phyloP scores from a whole-genome alignment of 2,329 filamentous ascomycete genomes.

The Ceratocystis harringtonii region DNA sequence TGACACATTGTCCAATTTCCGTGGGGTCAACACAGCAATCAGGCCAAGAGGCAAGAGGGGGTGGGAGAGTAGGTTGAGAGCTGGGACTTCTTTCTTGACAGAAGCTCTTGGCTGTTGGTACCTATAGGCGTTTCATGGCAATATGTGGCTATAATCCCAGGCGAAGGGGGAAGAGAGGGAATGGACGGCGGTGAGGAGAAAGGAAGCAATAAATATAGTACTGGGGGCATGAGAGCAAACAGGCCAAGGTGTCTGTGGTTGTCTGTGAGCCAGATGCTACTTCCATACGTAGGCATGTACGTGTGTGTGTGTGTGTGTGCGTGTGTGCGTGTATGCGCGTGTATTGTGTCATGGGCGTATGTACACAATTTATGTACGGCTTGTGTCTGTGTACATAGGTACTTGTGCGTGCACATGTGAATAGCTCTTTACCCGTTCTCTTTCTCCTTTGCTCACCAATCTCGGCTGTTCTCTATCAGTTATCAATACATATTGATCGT shows the following conservation, averaged over 20 bases:
- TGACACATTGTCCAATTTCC: constrained; percentile 5
- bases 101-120: neutral
- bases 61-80: neutral
- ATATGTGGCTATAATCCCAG: neutral
- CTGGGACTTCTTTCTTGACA: too few species aligned
- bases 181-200: neutral
- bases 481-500: neutral
- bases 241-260: neutral
- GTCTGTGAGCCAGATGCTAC: neutral
- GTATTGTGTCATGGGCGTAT: neutral
- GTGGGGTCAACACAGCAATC: neutral
- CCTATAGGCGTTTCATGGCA: neutral
- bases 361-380: neutral
- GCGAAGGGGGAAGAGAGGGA: neutral
- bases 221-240: neutral
- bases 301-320: neutral
- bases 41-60: neutral
- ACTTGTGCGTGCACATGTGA: neutral
- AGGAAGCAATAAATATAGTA: neutral
- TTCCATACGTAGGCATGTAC: neutral
- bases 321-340: neutral
- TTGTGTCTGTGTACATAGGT: neutral
- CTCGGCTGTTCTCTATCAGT: neutral
- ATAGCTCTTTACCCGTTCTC: neutral
- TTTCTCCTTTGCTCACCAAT: neutral